phyloP scores from a whole-genome alignment of 257 asterid species.

The Nicotiana paniculata region DNA sequence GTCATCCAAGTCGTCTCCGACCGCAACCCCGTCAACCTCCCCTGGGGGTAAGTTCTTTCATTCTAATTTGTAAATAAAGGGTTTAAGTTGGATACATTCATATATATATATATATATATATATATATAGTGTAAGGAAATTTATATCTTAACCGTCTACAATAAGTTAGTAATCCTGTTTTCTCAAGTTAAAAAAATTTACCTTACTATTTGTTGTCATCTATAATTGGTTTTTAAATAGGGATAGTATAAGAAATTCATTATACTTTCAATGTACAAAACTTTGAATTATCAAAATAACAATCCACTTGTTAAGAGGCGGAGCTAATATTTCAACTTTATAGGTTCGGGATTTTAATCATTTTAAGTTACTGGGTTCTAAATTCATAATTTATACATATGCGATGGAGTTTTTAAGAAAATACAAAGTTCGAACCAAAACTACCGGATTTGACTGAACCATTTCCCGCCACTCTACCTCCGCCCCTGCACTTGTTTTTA shows the following conservation, averaged over 20 bases:
- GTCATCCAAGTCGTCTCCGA: slow-evolving; percentile 61
- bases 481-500: background rate
- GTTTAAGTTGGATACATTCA: background rate
- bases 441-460: too few species aligned
- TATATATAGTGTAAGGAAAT: background rate
- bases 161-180: background rate
- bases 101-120: too few species aligned
- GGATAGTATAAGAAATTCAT: background rate
- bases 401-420: too few species aligned
- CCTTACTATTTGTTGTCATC: background rate
- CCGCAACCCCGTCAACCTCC: slow-evolving; percentile 59
- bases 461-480: too few species aligned
- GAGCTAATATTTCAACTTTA: too few species aligned
- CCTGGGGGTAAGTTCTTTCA: slow-evolving; percentile 38
- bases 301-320: background rate
- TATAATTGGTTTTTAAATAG: background rate
- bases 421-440: too few species aligned
- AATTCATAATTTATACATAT: too few species aligned
- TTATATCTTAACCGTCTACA: background rate
- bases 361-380: too few species aligned
- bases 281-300: background rate
- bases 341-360: too few species aligned
- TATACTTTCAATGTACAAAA: background rate
- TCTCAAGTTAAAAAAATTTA: background rate
- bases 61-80: background rate